phyloP scores from a whole-genome alignment of 1,284 basidiomycete genomes.

The Phaffia rhodozyma region DNA sequence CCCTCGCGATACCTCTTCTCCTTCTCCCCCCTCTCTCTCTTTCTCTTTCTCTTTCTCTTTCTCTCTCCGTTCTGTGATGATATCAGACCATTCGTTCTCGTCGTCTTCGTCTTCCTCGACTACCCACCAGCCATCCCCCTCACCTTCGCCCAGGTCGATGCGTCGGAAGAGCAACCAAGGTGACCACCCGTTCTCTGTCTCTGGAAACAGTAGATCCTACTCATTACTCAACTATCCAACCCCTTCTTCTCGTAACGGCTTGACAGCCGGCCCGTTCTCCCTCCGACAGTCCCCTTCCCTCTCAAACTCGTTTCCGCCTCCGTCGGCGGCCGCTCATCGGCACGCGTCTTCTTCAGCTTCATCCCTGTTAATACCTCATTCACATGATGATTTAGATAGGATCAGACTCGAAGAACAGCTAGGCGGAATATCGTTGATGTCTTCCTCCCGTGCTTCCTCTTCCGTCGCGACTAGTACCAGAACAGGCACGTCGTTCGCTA shows the following conservation, averaged over 20 bases:
- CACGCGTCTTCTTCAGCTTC: background rate
- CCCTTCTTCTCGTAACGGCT: background rate
- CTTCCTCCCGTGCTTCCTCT: slow-evolving; percentile 21
- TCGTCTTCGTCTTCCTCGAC: slow-evolving; percentile 6
- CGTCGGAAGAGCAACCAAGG: slow-evolving; percentile 3
- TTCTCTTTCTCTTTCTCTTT: background rate
- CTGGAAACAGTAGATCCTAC: background rate
- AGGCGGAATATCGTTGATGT: slow-evolving; percentile 29
- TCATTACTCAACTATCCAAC: background rate
- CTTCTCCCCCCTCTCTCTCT: background rate
- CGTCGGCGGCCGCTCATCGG: background rate
- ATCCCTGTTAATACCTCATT: slow-evolving; percentile 28
- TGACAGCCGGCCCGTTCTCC: too few species aligned
- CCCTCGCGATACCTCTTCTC: background rate
- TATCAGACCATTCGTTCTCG: background rate
- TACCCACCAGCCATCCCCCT: slow-evolving; percentile 7
- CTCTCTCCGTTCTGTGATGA: background rate
- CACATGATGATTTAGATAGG: slow-evolving; percentile 30
- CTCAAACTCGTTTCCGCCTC: background rate
- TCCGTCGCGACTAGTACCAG: slow-evolving; percentile 1
- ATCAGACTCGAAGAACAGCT: slow-evolving; percentile 32
- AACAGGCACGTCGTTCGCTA: background rate
- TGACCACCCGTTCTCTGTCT: background rate
- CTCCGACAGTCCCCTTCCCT: background rate
- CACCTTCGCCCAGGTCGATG: slow-evolving; percentile 15